Percentiles rank a stretch among this genome's conserved stretches.
These are phyloP conservation scores for Fragosphaeria purpurea DNA, from an alignment of 2,329 filamentous ascomycete genomes.

Conservation along the genomic window DNA sequence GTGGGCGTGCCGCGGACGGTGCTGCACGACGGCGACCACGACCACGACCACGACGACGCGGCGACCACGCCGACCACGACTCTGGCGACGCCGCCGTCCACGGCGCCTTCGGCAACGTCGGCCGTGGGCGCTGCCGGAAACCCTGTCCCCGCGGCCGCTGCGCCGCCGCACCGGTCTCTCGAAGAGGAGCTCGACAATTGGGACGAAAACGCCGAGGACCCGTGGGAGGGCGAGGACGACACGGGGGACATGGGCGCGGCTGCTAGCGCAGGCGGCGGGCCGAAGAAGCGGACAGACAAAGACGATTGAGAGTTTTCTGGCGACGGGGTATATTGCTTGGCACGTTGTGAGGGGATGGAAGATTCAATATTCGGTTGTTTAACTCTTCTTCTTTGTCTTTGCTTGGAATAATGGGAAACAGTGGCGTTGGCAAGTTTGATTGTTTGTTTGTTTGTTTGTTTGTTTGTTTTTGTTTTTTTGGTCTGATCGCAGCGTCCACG, in stretches of 20 bases:
- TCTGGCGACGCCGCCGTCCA: constrained; percentile 17
- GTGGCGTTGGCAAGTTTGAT: background rate
- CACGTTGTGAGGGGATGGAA: no score
- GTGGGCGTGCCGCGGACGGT: constrained; percentile 24
- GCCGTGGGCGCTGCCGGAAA: constrained; percentile 20
- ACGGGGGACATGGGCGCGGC: constrained; percentile 17
- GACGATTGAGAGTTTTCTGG: background rate
- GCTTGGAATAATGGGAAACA: no score
- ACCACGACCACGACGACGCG: background rate
- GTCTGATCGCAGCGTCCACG: no score
- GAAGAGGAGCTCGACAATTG: constrained; percentile 87
- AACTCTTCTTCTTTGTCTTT: background rate
- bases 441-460: background rate
- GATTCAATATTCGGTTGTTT: no score
- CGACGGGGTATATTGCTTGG: background rate
- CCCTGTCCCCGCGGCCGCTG: background rate
- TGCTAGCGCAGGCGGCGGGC: constrained; percentile 5
- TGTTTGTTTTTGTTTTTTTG: background rate
- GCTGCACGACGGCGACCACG: constrained; percentile 46
- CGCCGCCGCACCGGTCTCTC: constrained; percentile 32
- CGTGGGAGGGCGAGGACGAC: constrained; percentile 45
- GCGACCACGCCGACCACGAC: constrained; percentile 2
- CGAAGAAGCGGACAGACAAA: constrained; percentile 21
- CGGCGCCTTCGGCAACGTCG: constrained; percentile 48
- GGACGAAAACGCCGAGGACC: constrained; percentile 69